phyloP scores from a whole-genome alignment of 345 rosid species.

The Corchorus olitorius region DNA sequence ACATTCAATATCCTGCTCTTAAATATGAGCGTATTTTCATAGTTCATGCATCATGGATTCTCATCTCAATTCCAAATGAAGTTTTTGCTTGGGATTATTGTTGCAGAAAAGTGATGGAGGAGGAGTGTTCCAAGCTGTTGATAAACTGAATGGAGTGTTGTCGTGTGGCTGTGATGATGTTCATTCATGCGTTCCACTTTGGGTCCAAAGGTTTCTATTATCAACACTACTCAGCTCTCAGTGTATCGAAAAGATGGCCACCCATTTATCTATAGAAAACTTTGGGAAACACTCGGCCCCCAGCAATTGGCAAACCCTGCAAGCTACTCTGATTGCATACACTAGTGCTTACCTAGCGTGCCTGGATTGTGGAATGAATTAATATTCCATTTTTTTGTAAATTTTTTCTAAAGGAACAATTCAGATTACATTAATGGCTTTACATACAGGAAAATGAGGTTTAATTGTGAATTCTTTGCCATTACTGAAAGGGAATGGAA shows the following conservation, averaged over 20 bases:
- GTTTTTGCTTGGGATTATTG: not conserved
- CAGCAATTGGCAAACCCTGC: slow-evolving; percentile 65
- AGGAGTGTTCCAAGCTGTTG: slow-evolving; percentile 62
- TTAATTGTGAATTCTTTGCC: not conserved
- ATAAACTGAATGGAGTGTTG: slow-evolving; percentile 55
- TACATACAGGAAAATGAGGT: not conserved
- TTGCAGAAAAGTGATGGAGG: slow-evolving; percentile 58
- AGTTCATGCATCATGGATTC: too few relatives aligned
- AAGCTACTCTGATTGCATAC: slow-evolving; percentile 86
- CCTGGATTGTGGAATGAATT: slow-evolving; percentile 95
- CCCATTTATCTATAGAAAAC: slow-evolving; percentile 88
- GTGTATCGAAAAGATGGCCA: slow-evolving; percentile 96
- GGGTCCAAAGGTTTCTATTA: slow-evolving; percentile 69
- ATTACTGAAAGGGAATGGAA: not conserved
- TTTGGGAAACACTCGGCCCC: slow-evolving; percentile 79
- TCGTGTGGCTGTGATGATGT: slow-evolving; percentile 18
- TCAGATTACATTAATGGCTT: not conserved
- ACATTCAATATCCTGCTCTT: not conserved
- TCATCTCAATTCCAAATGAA: slow-evolving; percentile 30
- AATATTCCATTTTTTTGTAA: slow-evolving; percentile 72
- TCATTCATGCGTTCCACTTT: slow-evolving; percentile 30
- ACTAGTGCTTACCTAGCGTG: slow-evolving; percentile 94
- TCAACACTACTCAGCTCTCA: slow-evolving; percentile 90
- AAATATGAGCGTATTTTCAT: not conserved
- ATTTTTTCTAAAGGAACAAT: slow-evolving; percentile 8